Base-by-base conservation (phyloP, 306 rosid species). In the Oxytropis ochrocephala region DNA sequence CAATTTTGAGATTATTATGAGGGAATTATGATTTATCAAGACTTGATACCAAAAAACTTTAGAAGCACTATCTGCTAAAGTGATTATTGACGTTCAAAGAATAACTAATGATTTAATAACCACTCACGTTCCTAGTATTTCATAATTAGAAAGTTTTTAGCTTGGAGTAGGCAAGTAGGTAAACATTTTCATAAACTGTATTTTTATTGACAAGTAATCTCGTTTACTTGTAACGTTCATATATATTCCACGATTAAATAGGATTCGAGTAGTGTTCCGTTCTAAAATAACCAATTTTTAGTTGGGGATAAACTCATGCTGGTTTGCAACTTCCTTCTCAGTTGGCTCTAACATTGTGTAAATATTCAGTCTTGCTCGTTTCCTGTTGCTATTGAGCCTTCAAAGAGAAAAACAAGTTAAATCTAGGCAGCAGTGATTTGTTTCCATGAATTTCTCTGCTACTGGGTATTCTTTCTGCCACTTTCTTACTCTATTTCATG, bases 401-500 rank as follows among this genome's bases (percentile, higher is more conserved):
- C 41, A 55, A 55, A 46, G 21, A 42, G 47, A 4, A 24, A 46
- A 64, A 9, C 69, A 29, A 17, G 58, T 72, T 42, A 75, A 43
- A 49, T 55, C 17, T 57, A 14, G 50, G 55, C 47, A 11, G 7
- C 42, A 60, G 60, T 10, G 41, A 38, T 29, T 65, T 64, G 73
- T 44, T 72, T 58, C 27, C 8, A 11, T 67, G 53, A 18, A 51
- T 14, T 41, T 73, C 68, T 43, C 35, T 46, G 44, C 58, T 65
- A 54, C 33, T 65, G 56, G 21, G 17, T 53, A 10, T 78, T 33
- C 43, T 49, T 70, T 67, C 16, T 54, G 27, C 54, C 54, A 36
- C 67, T 32, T 44, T 43, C 73, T 73, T 64, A 69, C 62, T 77
- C 53, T 63, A 17, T 64, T 18, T 64, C 46, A 58, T 16, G 33